Evolutionary conservation across 495 filamentous ascomycete species (phyloP).

Genomic region (Podospora comata): DNA sequence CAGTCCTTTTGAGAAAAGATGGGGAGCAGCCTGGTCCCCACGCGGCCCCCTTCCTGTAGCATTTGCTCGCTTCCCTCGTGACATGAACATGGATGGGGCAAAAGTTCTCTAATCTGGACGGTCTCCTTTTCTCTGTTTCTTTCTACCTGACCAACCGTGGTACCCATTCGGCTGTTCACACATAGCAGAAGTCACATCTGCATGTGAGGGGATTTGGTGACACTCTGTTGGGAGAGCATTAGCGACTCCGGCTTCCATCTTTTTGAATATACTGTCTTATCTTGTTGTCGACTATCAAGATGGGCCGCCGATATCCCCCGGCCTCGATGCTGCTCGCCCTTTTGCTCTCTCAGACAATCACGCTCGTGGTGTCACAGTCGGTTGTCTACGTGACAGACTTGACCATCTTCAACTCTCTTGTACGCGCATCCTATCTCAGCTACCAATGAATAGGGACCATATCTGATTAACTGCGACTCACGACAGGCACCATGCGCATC

Average conservation of each 20-base stretch:
- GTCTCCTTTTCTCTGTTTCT: background rate
- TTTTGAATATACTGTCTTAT: background rate
- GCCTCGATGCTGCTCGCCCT: background rate
- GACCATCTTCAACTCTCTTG: conserved; percentile 39
- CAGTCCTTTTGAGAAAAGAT: background rate
- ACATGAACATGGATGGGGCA: background rate
- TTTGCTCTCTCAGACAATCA: background rate
- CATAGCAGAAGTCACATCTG: background rate
- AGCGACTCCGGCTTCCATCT: background rate
- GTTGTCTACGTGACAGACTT: conserved; percentile 47
- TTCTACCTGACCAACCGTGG: background rate
- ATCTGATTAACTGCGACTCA: background rate
- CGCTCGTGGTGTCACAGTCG: background rate
- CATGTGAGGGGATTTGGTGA: background rate
- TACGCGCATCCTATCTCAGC: conserved; percentile 21
- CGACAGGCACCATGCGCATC: conserved; percentile 48
- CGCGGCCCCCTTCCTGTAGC: background rate
- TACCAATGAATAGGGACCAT: background rate
- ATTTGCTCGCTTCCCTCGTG: background rate
- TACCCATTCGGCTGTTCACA: background rate
- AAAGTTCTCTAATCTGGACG: background rate
- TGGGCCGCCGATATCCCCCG: background rate
- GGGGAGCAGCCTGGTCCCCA: background rate
- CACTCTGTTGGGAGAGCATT: background rate
- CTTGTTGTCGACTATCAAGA: background rate